phyloP scores from a whole-genome alignment of 2,329 filamentous ascomycete genomes.

The Pseudopyricularia javanii region DNA sequence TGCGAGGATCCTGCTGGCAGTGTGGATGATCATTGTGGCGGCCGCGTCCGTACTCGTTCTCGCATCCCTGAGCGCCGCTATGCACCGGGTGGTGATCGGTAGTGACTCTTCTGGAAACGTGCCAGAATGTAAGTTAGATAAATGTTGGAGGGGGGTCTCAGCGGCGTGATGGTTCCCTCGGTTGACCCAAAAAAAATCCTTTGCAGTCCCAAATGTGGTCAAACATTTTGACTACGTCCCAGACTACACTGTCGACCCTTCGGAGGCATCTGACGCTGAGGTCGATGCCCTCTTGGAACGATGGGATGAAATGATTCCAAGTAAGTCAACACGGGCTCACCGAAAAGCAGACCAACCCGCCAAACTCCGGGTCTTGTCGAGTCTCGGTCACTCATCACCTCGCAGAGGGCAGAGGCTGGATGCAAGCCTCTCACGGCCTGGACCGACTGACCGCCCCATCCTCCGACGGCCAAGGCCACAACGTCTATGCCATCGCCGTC shows the following conservation, averaged over 20 bases:
- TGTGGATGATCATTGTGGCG: not conserved
- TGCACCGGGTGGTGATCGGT: not conserved
- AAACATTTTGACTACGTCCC: not conserved
- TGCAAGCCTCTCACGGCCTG: not conserved
- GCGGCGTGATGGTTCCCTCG: no score
- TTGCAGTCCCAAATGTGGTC: not conserved
- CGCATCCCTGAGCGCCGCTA: not conserved
- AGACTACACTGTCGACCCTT: not conserved
- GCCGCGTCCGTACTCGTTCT: not conserved
- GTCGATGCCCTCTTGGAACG: not conserved
- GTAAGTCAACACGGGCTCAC: not conserved
- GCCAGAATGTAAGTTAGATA: not conserved
- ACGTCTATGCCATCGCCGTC: not conserved
- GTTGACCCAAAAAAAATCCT: not conserved
- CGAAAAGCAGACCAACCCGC: no score
- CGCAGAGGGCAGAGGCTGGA: not conserved
- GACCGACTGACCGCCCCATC: not conserved
- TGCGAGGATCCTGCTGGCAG: not conserved
- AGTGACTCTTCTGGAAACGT: not conserved
- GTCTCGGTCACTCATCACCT: not conserved
- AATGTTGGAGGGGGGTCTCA: no score
- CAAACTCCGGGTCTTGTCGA: not conserved
- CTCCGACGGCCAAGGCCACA: not conserved
- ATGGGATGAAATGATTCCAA: not conserved
- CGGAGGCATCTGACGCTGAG: not conserved